Base-by-base conservation (phyloP, 441 rosid species). In the Croton laevigatus region DNA sequence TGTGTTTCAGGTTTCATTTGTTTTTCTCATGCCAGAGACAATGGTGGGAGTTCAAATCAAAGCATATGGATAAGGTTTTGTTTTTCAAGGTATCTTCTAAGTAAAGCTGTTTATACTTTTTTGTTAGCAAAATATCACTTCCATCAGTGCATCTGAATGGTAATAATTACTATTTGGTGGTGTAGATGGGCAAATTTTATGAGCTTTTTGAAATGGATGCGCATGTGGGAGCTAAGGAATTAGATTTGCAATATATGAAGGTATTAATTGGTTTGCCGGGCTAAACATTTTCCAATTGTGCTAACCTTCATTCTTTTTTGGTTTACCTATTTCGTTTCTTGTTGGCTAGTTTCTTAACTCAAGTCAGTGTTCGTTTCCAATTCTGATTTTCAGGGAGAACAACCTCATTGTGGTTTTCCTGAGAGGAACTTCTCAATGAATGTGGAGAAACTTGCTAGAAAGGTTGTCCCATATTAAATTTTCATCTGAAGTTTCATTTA, bases 161-260 rank as follows among this genome's bases (percentile, higher is more conserved):
- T 72, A 63, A 68, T 42, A 52, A 68, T 61, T 59, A 51, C 37
- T 54, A 57, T 66, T 66, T 73, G 62, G 44, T 74, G 60, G 66
- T 72, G 71, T 86, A 93, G 99, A 96, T 96, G 99, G 99, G 99
- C 51, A 96, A 96, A 70, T 96, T 96, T 77, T 96, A 93, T 74
- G 99, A 96, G 73, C 97, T 96, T 78, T 96, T 91, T 82, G 98
- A 96, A 85, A 93, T 96, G 99, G 99, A 96, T 81, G 99, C 99
- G 17, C 99, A 93, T 78, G 79, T 91, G 45, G 99, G 98, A 73
- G 93, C 93, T 62, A 93, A 87, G 81, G 99, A 96, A 81, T 90
- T 96, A 76, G 88, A 85, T 83, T 76, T 96, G 83, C 99, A 93
- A 73, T 96, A 96, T 78, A 96, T 96, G 99, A 96, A 86, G 99